Base-by-base conservation (phyloP, 2,329 filamentous ascomycete genomes). In the Ceratocystis lukuohia region DNA sequence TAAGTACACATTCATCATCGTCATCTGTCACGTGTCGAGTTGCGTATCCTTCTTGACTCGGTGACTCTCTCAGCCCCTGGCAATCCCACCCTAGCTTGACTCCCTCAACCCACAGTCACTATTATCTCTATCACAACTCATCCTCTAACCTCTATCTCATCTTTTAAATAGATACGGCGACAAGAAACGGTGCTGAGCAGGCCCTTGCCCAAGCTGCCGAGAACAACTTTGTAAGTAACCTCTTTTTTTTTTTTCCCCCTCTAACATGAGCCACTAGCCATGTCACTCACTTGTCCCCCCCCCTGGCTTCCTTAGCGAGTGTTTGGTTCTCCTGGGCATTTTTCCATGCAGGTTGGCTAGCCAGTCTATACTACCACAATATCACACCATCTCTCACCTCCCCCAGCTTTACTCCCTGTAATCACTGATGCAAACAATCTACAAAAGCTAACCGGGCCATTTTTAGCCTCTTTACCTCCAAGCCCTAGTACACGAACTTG, bases 131-230 rank as follows among this genome's bases (percentile, higher is more conserved):
- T 57, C 41, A 45, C 48, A 41, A 33, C 57, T 30, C 30, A 22
- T 56, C 62, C 30, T 63, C 28, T 65, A 67, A 46, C 62, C 44
- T 66, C 67, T 41, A 20, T 57, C 56, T 44, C 44, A 22, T n/a
- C 56, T 57, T 37, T 66, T 69, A 69, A 67, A 25, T 71, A 69
- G 94, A 99, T 84, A 88, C 91, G 77, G 83, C 86, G 75, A 86
- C 89, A 77, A 92, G 94, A 82, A 87, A 89, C 76, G 87, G 86
- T 78, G 93, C 94, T 72, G 94, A 99, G 80, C 88, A 94, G 77
- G 92, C 96, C 80, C 89, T 99, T 72, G 85, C 82, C 73, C 89
- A 94, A 78, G 94, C 94, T 73, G 89, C 93, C 71, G 91, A 96
- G 77, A 88, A 86, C 75, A 93, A 99, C 80, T 99, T 97, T 77